Evolutionary conservation across 768 basidiomycete genomes (phyloP).

Genomic region (Lactarius quietus): DNA sequence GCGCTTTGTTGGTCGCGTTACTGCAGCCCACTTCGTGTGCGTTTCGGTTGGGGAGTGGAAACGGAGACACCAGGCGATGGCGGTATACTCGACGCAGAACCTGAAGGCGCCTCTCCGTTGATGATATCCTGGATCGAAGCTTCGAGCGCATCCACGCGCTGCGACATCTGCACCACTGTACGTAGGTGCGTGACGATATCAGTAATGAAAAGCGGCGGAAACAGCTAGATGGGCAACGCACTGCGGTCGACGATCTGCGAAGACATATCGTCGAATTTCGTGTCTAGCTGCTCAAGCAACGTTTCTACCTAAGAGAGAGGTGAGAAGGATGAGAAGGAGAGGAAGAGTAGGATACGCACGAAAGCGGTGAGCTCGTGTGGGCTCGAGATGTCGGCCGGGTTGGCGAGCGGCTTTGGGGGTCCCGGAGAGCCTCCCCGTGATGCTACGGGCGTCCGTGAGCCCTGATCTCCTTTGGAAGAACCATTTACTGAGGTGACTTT

Average conservation of each 20-base stretch:
- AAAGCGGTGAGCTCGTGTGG: slow-evolving; percentile 94
- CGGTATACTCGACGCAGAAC: slow-evolving; percentile 44
- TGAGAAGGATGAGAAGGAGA: not conserved
- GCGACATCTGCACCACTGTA: slow-evolving; percentile 90
- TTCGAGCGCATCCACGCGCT: slow-evolving; percentile 85
- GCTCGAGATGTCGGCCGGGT: slow-evolving; percentile 71
- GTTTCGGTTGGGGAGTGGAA: slow-evolving; percentile 7
- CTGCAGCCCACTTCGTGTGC: slow-evolving; percentile 11
- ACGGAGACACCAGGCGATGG: slow-evolving; percentile 47
- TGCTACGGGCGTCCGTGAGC: slow-evolving; percentile 13
- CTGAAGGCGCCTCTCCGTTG: slow-evolving; percentile 53
- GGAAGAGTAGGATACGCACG: slow-evolving; percentile 47
- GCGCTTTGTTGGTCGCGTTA: not conserved
- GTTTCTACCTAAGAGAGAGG: slow-evolving; percentile 69
- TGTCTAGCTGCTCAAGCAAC: slow-evolving; percentile 81
- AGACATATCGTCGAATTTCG: slow-evolving; percentile 92
- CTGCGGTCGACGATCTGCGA: slow-evolving; percentile 81
- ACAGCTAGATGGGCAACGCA: slow-evolving; percentile 38
- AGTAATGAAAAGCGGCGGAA: slow-evolving; percentile 16
- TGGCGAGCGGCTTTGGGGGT: slow-evolving; percentile 14
- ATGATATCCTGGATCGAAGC: slow-evolving; percentile 91
- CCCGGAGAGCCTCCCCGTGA: slow-evolving; percentile 15
- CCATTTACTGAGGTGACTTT: slow-evolving; percentile 21
- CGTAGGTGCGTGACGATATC: not conserved
- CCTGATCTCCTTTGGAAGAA: slow-evolving; percentile 17